Percentiles rank a stretch among this genome's conserved stretches.
Conservation (phyloP, 768 basidiomycete species). For the Royoungia palumana region DNA sequence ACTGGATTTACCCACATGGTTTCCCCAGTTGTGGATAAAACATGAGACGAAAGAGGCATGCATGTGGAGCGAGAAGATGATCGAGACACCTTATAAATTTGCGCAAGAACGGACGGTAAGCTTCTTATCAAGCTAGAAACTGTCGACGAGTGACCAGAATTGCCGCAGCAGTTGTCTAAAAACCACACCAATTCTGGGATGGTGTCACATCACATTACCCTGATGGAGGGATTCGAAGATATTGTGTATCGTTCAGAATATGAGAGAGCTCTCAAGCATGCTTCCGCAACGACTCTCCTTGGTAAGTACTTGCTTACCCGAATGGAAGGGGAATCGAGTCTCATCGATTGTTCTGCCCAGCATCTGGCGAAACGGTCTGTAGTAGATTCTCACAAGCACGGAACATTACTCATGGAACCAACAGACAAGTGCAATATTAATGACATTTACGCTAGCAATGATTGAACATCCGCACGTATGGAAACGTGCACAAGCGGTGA, state of each 20-base stretch:
- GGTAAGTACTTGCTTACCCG: background rate
- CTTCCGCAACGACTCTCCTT: conserved; percentile 3
- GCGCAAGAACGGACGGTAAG: background rate
- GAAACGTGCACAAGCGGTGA: conserved; percentile 9
- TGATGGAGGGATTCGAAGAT: conserved; percentile 5
- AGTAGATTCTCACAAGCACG: background rate
- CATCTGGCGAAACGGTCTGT: conserved; percentile 1
- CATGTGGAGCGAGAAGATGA: background rate
- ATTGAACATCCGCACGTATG: conserved; percentile 6
- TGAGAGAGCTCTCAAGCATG: background rate
- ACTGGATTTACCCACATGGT: conserved; percentile 17
- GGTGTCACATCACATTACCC: conserved; percentile 8
- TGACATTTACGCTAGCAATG: conserved; percentile 9
- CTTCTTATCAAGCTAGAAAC: background rate
- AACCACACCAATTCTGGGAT: background rate
- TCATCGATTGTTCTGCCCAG: background rate
- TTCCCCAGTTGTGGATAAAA: conserved; percentile 11
- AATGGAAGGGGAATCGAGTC: background rate
- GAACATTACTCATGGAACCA: background rate
- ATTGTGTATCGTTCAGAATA: background rate
- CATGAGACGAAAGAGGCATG: background rate
- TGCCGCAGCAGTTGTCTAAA: background rate
- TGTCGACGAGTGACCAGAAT: background rate
- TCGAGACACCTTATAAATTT: conserved; percentile 3
- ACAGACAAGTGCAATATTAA: background rate